Conservation (phyloP, 495 filamentous ascomycete species). For the Xylaria cubensis region DNA sequence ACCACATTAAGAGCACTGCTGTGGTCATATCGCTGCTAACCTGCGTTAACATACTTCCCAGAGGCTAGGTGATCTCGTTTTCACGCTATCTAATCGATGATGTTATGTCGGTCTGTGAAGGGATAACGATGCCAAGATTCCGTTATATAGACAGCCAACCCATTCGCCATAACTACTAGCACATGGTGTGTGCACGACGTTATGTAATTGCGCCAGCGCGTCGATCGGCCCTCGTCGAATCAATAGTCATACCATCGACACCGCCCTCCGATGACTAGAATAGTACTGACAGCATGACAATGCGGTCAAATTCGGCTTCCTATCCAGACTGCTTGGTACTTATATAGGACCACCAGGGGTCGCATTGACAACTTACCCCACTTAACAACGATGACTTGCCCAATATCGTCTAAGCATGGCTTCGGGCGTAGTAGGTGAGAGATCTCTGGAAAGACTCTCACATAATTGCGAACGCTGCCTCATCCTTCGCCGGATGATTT, state of each 20-base stretch:
- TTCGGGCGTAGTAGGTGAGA: background rate
- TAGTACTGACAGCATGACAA: background rate
- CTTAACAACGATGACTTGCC: conserved; percentile 3
- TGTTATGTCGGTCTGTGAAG: background rate
- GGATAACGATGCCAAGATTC: background rate
- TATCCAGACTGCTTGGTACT: background rate
- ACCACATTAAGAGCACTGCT: background rate
- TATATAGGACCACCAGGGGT: background rate
- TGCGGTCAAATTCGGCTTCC: background rate
- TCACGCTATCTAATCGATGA: background rate
- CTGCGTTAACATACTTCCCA: background rate
- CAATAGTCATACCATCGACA: conserved; percentile 1
- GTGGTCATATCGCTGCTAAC: background rate
- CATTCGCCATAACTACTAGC: background rate
- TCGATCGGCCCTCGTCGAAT: background rate
- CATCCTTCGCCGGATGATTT: background rate
- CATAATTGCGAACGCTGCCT: background rate
- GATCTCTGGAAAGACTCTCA: background rate
- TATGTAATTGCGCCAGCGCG: background rate
- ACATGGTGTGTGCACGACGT: background rate
- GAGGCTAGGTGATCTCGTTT: background rate
- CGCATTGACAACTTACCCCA: conserved; percentile 8
- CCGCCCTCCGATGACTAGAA: background rate
- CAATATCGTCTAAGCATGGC: background rate
- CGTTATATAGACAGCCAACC: background rate